Base-by-base conservation (phyloP, 108 stramenopile species). In the Schizochytrium sp. region DNA sequence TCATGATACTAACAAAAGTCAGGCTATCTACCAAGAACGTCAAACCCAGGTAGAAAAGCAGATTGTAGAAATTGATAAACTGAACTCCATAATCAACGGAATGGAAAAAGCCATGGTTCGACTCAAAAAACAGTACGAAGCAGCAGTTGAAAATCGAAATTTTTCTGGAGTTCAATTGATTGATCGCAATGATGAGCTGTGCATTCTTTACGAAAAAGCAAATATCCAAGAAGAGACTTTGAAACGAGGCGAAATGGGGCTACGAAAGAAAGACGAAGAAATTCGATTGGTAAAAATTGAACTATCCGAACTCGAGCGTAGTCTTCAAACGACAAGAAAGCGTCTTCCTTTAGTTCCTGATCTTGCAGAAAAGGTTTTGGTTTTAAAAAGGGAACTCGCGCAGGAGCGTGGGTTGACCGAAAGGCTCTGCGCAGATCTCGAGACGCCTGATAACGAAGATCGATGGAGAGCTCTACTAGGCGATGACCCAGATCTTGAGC, bases 111-210 rank as follows among this genome's bases (percentile, higher is more conserved):
- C 92, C 56, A 94, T 95, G 94, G 89, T 94, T 46, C 47, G 88
- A 13, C 91, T 95, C 5, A 95, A 94, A 93, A 41, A 57, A 0
- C 91, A 56, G 44, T 94, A 92, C 72, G 94, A 94, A 87, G 61
- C 46, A 10, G 93, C 94, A 49, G 94, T 94, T 2, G 94, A 94
- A 87, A 73, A 87, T 38, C 59, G 94, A 4, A 95, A 94, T 89
- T 72, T 91, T 28, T 87, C 94, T 8, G 94, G 94, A 15, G 94
- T 94, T 3, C 93, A 94, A 91, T 83, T 95, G 42, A 94, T 94
- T 61, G 94, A 95, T 72, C 72, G 94, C 49, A 94, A 95, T 88
- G 94, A 95, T 61, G 94, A 95, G 94, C 93, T 95, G 4, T 94
- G 94, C 69, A 92, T 95, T 28, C 87, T 95, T 38, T 94, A 94